Conservation (phyloP, 1,284 basidiomycete species). For the Cutaneotrichosporon sp. region DNA sequence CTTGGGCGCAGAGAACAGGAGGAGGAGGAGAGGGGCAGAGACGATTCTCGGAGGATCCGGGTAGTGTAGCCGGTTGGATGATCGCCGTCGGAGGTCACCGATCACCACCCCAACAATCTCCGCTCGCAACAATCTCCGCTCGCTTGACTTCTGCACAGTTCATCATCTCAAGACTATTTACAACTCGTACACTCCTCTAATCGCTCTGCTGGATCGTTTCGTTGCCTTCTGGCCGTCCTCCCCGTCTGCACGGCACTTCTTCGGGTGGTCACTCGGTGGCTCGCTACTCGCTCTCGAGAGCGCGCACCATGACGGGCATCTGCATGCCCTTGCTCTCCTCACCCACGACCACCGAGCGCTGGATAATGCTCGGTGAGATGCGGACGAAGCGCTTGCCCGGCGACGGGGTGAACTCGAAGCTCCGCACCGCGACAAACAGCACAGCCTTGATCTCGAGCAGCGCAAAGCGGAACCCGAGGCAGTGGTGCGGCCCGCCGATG, state of each 20-base stretch:
- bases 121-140: no score
- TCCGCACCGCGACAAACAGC: constrained; percentile 57
- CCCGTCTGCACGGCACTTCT: no score
- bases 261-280: no score
- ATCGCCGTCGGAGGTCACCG: no score
- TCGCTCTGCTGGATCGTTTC: no score
- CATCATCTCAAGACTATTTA: background rate
- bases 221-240: no score
- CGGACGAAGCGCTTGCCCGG: constrained; percentile 4
- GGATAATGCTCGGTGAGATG: constrained; percentile 10
- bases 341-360: constrained; percentile 17
- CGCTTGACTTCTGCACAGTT: background rate
- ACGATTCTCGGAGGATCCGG: no score
- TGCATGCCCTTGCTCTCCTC: constrained; percentile 20
- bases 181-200: background rate
- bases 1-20: no score
- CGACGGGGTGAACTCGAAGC: constrained; percentile 24
- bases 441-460: constrained; percentile 66
- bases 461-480: constrained; percentile 72
- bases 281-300: background rate
- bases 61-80: no score
- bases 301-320: constrained; percentile 20
- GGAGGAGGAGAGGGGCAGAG: no score
- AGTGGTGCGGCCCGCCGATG: constrained; percentile 65
- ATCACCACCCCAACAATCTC: no score